These are phyloP conservation scores for Bruguiera sexangula DNA, from an alignment of 345 rosid species.

Conservation along the genomic window DNA sequence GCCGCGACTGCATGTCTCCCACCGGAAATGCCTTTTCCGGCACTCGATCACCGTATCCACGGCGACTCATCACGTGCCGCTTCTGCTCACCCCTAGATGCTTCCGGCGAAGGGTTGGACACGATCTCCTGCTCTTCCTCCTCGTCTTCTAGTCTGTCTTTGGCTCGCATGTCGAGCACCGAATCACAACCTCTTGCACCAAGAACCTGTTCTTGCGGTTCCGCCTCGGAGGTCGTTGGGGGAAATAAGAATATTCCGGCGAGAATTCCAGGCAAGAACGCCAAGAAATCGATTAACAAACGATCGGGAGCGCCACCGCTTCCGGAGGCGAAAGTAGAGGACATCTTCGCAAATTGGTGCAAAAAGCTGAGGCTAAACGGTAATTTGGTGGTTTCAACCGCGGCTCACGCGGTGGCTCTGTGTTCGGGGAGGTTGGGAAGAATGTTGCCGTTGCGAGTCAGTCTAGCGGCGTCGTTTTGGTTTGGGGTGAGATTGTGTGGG, in stretches of 20 bases:
- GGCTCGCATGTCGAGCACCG: constrained; percentile 33
- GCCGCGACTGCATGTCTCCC: constrained; percentile 18
- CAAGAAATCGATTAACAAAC: neutral
- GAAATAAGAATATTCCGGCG: neutral
- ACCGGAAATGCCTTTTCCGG: constrained; percentile 20
- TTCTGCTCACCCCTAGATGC: constrained; percentile 11
- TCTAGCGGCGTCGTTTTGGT: constrained; percentile 48
- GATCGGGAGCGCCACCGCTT: too few species aligned
- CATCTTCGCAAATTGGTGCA: constrained; percentile 36
- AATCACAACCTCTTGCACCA: constrained; percentile 3
- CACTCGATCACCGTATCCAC: neutral
- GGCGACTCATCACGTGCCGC: constrained; percentile 9
- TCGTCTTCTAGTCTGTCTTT: constrained; percentile 7
- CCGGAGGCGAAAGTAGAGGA: constrained; percentile 23
- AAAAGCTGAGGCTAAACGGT: constrained; percentile 28
- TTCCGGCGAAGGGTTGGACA: neutral
- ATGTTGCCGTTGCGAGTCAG: constrained; percentile 28
- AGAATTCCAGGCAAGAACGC: neutral
- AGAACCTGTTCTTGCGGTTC: constrained; percentile 5
- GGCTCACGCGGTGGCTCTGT: constrained; percentile 23
- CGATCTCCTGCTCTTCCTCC: constrained; percentile 13
- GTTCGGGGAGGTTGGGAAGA: constrained; percentile 20
- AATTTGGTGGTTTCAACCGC: constrained; percentile 21
- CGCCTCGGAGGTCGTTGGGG: constrained; percentile 10
- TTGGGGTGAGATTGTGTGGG: constrained; percentile 26